Percentiles rank a stretch among this genome's conserved stretches.
phyloP scores from a whole-genome alignment of 2,329 filamentous ascomycete species.

The Rhexocercosporidium sp. region DNA sequence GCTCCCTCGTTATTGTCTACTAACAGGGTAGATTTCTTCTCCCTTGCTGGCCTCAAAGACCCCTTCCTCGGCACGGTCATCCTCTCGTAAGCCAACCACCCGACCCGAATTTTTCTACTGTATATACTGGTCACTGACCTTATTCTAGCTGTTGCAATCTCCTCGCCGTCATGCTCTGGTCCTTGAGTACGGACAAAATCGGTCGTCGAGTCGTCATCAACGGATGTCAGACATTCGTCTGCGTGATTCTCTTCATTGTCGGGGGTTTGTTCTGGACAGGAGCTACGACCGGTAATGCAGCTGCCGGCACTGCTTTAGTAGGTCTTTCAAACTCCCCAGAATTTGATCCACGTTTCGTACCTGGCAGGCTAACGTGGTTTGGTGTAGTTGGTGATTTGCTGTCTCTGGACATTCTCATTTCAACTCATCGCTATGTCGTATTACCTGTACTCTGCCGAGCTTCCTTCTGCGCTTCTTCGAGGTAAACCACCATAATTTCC shows the following conservation, averaged over 20 bases:
- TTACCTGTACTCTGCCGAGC: constrained; percentile 1
- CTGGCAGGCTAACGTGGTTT: not conserved
- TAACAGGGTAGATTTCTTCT: constrained; percentile 8
- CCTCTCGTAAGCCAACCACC: not conserved
- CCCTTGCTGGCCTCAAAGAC: constrained; percentile 4
- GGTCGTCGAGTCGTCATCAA: constrained; percentile 4
- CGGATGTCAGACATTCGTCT: not conserved
- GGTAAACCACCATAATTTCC: too few relatives aligned
- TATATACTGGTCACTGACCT: not conserved
- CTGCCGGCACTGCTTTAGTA: not conserved
- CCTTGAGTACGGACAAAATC: constrained; percentile 7
- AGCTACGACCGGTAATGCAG: not conserved
- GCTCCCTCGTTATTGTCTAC: not conserved
- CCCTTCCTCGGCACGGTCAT: constrained; percentile 8
- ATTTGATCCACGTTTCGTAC: too few relatives aligned
- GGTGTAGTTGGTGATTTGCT: not conserved
- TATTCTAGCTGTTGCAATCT: constrained; percentile 1
- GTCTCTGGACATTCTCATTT: constrained; percentile 3
- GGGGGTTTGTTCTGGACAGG: not conserved
- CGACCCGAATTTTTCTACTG: not conserved
- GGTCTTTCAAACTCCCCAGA: not conserved
- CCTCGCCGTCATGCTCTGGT: not conserved
- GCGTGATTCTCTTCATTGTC: not conserved
- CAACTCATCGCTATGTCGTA: constrained; percentile 7
- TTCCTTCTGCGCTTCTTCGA: not conserved